Percentiles rank a stretch among this genome's conserved stretches.
Evolutionary conservation across 257 asterid genomes (phyloP).

Genomic region (Penstemon davidsonii): DNA sequence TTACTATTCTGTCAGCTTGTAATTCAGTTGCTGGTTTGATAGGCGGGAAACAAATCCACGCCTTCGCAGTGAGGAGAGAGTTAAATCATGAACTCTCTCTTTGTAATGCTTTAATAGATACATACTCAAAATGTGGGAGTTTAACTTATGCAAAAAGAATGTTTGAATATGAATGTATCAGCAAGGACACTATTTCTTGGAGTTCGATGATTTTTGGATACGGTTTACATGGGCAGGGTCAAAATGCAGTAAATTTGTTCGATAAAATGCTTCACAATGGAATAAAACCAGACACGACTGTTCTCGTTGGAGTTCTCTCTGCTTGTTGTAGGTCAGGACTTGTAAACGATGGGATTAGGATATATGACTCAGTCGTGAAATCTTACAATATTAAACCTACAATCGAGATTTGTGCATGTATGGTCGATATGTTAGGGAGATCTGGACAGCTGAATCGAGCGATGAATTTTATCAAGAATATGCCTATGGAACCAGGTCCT

Average conservation of each 20-base stretch:
- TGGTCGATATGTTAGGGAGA: constrained; percentile 64
- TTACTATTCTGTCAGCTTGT: constrained; percentile 55
- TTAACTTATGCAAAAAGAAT: constrained; percentile 47
- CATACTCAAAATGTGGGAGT: constrained; percentile 63
- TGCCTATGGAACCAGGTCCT: constrained; percentile 55
- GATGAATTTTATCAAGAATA: constrained; percentile 44
- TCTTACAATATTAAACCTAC: constrained; percentile 42
- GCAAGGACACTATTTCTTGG: constrained; percentile 67
- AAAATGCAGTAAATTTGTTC: constrained; percentile 40
- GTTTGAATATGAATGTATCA: constrained; percentile 43
- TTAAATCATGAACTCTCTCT: constrained; percentile 43
- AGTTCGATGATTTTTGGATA: constrained; percentile 60
- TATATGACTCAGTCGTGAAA: constrained; percentile 40
- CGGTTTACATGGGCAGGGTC: constrained; percentile 65
- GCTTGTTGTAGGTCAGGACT: constrained; percentile 71
- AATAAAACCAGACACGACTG: constrained; percentile 48
- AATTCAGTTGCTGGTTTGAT: constrained; percentile 48
- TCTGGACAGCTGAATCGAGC: constrained; percentile 57
- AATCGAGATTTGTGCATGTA: constrained; percentile 61
- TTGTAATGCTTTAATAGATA: constrained; percentile 57
- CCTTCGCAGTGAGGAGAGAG: constrained; percentile 52
- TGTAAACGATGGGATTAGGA: constrained; percentile 47
- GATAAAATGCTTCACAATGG: constrained; percentile 51
- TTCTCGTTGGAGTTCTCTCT: constrained; percentile 59
- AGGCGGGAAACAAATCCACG: constrained; percentile 68